phyloP scores from a whole-genome alignment of 306 rosid genomes.

The Rosa lucieae region DNA sequence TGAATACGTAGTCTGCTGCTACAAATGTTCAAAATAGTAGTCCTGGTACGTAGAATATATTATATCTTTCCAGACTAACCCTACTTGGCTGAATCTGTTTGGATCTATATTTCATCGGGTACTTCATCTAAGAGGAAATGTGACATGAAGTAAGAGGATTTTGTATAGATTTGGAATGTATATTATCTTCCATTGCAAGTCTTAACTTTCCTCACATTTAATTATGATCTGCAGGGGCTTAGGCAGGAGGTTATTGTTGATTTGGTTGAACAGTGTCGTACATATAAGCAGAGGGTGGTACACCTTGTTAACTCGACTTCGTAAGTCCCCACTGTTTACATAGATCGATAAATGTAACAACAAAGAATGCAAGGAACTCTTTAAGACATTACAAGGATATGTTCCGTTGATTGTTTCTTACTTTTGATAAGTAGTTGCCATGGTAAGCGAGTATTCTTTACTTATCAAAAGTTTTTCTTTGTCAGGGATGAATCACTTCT shows the following conservation, averaged over 20 bases:
- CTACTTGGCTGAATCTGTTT: constrained; percentile 5
- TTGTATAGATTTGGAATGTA: not conserved
- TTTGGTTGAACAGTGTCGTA: constrained; percentile 88
- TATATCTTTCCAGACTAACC: not conserved
- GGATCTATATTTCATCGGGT: not conserved
- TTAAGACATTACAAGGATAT: not conserved
- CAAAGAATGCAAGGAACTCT: not conserved
- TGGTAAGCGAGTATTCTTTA: constrained; percentile 3
- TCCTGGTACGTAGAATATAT: not conserved
- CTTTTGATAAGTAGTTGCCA: not conserved
- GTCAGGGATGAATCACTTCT: constrained; percentile 91
- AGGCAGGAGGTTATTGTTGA: constrained; percentile 94
- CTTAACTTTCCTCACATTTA: not conserved
- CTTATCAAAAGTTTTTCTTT: constrained; percentile 3
- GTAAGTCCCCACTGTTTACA: constrained; percentile 47
- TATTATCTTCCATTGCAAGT: not conserved
- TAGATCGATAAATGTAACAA: not conserved
- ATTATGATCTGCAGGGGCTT: constrained; percentile 59
- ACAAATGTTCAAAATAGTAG: not conserved
- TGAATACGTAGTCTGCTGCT: not conserved
- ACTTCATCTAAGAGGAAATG: constrained; percentile 6
- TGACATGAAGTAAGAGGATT: not conserved
- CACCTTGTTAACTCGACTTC: constrained; percentile 96
- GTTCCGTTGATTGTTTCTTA: not conserved
- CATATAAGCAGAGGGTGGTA: constrained; percentile 94